Evolutionary conservation across 2,329 filamentous ascomycete genomes (phyloP).

Genomic region (Scedosporium apiospermum): DNA sequence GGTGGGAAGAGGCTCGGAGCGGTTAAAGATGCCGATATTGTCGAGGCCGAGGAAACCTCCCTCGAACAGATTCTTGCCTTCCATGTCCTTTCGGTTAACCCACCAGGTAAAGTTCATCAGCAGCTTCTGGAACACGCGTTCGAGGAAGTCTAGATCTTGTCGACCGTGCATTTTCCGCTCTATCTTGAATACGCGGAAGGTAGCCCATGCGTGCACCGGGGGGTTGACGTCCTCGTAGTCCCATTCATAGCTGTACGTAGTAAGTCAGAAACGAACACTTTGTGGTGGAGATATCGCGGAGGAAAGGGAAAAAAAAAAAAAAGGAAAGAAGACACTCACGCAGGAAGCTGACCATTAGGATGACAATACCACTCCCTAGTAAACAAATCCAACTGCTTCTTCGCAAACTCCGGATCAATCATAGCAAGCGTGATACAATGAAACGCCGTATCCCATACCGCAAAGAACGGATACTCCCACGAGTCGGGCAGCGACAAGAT

Average conservation of each 20-base stretch:
- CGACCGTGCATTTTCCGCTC: slow-evolving; percentile 94
- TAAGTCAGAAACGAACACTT: too few species aligned
- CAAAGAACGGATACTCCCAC: slow-evolving; percentile 98
- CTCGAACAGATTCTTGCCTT: slow-evolving; percentile 96
- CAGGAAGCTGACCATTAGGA: slow-evolving; percentile 88
- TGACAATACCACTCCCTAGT: slow-evolving; percentile 99
- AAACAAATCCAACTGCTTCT: slow-evolving; percentile 94
- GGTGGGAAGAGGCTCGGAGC: slow-evolving; percentile 87
- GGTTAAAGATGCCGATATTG: slow-evolving; percentile 96
- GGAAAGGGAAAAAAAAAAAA: background rate
- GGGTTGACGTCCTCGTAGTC: slow-evolving; percentile 97
- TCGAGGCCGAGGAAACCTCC: slow-evolving; percentile 91
- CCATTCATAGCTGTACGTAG: slow-evolving; percentile 85
- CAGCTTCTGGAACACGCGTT: slow-evolving; percentile 93
- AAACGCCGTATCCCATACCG: slow-evolving; percentile 94
- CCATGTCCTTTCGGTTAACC: slow-evolving; percentile 91
- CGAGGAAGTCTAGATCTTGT: slow-evolving; percentile 89
- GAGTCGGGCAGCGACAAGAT: slow-evolving; percentile 97
- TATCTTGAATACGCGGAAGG: slow-evolving; percentile 95
- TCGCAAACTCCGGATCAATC: slow-evolving; percentile 96
- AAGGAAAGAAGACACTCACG: slow-evolving; percentile 40
- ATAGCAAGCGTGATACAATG: slow-evolving; percentile 93
- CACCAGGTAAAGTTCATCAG: slow-evolving; percentile 98
- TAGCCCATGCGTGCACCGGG: slow-evolving; percentile 91
- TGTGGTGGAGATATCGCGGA: too few species aligned